A percentile compares a stretch with the other conserved stretches of the same genome.
These are phyloP conservation scores for Chytridiales sp. DNA, from an alignment of 371 early-diverging fungal species.

Conservation along the genomic window DNA sequence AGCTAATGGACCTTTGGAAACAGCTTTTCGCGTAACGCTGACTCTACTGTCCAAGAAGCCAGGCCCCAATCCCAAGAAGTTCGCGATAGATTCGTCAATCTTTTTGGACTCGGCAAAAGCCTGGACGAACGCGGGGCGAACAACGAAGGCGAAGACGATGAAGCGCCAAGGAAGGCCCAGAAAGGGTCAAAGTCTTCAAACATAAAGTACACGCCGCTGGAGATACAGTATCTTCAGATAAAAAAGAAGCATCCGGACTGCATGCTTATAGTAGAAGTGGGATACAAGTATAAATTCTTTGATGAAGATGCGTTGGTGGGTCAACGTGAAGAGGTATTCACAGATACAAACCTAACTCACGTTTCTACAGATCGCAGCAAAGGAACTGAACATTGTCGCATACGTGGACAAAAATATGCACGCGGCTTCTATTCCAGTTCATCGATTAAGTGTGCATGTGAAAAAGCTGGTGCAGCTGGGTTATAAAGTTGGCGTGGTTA, in stretches of 20 bases:
- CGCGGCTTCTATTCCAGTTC: constrained; percentile 77
- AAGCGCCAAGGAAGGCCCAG: neutral
- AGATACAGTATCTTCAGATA: constrained; percentile 73
- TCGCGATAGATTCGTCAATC: too few species aligned
- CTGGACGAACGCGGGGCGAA: neutral
- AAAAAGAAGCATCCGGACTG: constrained; percentile 68
- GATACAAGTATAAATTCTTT: constrained; percentile 86
- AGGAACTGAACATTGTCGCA: constrained; percentile 70
- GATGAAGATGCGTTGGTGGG: constrained; percentile 52
- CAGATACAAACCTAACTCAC: constrained; percentile 57
- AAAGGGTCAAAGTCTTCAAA: neutral
- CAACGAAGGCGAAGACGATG: constrained; percentile 2
- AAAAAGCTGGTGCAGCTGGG: constrained; percentile 77
- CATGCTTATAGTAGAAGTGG: constrained; percentile 81
- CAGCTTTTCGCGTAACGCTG: too few species aligned
- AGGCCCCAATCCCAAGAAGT: too few species aligned
- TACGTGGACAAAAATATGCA: constrained; percentile 75
- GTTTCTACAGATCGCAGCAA: constrained; percentile 23
- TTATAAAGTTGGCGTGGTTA: constrained; percentile 80
- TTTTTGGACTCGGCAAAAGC: too few species aligned
- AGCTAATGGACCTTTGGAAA: too few species aligned
- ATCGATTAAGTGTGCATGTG: constrained; percentile 74
- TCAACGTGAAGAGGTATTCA: neutral
- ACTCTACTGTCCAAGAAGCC: too few species aligned
- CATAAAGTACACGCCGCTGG: constrained; percentile 72